Evolutionary conservation across 2,329 filamentous ascomycete genomes (phyloP).

Genomic region (Aspergillaceae sp.): DNA sequence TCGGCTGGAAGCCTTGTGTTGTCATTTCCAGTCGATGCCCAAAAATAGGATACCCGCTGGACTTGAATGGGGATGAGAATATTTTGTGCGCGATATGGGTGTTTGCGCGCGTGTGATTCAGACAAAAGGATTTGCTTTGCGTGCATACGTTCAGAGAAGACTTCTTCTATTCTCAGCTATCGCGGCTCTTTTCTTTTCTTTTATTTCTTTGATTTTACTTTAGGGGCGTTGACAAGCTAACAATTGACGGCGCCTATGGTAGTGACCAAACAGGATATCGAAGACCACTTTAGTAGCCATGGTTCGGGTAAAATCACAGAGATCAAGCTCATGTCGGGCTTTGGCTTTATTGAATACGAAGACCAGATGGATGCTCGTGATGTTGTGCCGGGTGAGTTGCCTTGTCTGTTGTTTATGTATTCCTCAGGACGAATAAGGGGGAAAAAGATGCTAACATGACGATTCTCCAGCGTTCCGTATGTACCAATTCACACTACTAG

Average conservation of each 20-base stretch:
- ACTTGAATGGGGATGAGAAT: not conserved
- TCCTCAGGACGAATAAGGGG: no score
- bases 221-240: conserved; percentile 20
- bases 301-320: conserved; percentile 96
- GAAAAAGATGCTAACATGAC: conserved; percentile 14
- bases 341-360: conserved; percentile 99
- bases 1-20: not conserved
- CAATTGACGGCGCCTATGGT: conserved; percentile 18
- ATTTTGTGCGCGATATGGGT: not conserved
- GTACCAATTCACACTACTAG: conserved; percentile 40
- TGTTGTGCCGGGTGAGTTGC: conserved; percentile 81
- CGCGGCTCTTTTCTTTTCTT: conserved; percentile 1
- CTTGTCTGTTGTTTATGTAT: conserved; percentile 8
- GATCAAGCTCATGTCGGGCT: conserved; percentile 99
- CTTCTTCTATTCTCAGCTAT: no score
- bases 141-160: no score
- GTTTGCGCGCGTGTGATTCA: not conserved
- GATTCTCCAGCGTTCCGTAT: conserved; percentile 48
- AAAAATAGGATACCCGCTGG: no score
- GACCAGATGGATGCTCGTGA: conserved; percentile 97
- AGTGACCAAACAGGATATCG: conserved; percentile 96
- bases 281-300: conserved; percentile 90
- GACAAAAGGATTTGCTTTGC: not conserved
- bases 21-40: no score
- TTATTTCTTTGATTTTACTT: conserved; percentile 10